Base-by-base conservation (phyloP, 1,284 basidiomycete genomes). In the Trametes pubescens region DNA sequence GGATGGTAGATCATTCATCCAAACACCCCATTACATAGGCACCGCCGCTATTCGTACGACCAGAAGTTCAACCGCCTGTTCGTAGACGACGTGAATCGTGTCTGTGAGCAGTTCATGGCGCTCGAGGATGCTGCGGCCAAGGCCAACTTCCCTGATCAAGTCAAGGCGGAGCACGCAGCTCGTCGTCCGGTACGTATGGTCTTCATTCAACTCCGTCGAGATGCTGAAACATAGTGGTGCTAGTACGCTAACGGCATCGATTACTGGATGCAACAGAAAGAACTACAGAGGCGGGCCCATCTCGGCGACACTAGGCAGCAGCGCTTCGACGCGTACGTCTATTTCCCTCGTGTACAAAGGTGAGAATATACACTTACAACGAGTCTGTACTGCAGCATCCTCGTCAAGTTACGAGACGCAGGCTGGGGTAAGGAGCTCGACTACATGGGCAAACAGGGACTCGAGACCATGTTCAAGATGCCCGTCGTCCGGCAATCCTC, bases 401-500 rank as follows among this genome's bases (percentile, higher is more conserved):
- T 59, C 0, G 13, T 4, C 4, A 57, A 57, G 4, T 21, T 64
- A 14, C n/a, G 29, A 13, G 29, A 40, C 6, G 4, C 10, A 1
- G 57, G 57, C 0, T 64, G 62, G 62, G 57, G 34, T 3, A 37
- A 55, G 21, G 62, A 64, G 14, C 44, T 64, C 22, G 62, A 55
- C 3, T 64, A 52, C 40, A 24, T 64, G 11, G 62, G 44, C 6
- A 9, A 29, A 6, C 10, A 18, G 1, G 52, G 57, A 2, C 21
- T 59, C 7, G 22, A 38, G 0, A 14, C 35, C 29, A 59, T 64
- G 57, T 22, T 48, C 1, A 11, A 10, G 1, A 10, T 56, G 6
- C 46, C 62, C 1, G 38, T 55, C 11, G 48, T 64, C 1, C 22
- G 47, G 5, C 53, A 51, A 24, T 43, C 62, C 5, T 24, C 57